A percentile compares a stretch with the other conserved stretches of the same genome.
Conservation (phyloP, 2,329 filamentous ascomycete genomes). For the Neonectria sp. region DNA sequence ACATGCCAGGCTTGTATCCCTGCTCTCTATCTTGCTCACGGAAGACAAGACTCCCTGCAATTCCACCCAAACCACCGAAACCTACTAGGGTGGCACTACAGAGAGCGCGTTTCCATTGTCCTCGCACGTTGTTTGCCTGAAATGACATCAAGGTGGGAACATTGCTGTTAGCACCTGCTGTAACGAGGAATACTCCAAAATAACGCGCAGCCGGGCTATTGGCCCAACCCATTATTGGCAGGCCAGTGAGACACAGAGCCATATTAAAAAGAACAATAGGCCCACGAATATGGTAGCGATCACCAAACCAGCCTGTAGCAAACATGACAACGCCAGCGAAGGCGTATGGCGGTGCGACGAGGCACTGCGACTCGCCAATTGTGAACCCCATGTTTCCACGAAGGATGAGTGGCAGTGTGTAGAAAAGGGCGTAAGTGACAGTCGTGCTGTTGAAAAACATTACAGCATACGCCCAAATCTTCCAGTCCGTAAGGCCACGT, state of each 20-base stretch:
- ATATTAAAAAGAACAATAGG: conserved; percentile 39
- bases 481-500: too few relatives aligned
- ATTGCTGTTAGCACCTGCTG: background rate
- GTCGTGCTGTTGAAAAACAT: conserved; percentile 5
- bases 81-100: conserved; percentile 39
- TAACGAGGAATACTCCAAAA: background rate
- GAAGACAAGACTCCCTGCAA: conserved; percentile 39
- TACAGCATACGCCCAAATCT: too few relatives aligned
- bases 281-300: conserved; percentile 39
- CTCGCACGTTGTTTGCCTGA: conserved; percentile 43
- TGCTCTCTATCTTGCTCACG: conserved; percentile 35
- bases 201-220: conserved; percentile 22
- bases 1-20: conserved; percentile 30
- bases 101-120: conserved; percentile 46
- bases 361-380: conserved; percentile 35
- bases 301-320: conserved; percentile 36
- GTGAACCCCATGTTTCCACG: conserved; percentile 37
- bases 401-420: conserved; percentile 44
- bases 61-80: conserved; percentile 43
- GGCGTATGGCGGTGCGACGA: conserved; percentile 46
- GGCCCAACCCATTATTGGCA: conserved; percentile 17
- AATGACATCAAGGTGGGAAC: conserved; percentile 1
- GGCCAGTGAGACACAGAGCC: conserved; percentile 32
- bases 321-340: conserved; percentile 40
- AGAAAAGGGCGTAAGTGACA: conserved; percentile 38